Conservation (phyloP, 2,329 filamentous ascomycete species). For the Septoria petroselini region DNA sequence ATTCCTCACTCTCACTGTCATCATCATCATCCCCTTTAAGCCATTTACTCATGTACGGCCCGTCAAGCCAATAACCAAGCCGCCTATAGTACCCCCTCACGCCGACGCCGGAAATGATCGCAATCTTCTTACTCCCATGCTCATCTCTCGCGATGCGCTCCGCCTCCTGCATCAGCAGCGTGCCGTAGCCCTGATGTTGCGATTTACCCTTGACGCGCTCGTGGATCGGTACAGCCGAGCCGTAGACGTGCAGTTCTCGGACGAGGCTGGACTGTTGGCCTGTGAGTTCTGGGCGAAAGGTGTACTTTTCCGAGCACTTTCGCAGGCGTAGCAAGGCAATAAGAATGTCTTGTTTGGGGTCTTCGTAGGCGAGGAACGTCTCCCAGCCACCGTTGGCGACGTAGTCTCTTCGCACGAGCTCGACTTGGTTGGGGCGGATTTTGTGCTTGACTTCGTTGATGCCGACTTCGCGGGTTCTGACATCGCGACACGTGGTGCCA, state of each 20-base stretch:
- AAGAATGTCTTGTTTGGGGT: conserved; percentile 96
- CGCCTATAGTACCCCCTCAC: conserved; percentile 93
- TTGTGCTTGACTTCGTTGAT: conserved; percentile 99
- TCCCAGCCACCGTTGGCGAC: conserved; percentile 96
- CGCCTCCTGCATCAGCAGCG: conserved; percentile 94
- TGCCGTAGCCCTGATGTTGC: conserved; percentile 97
- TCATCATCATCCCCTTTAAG: conserved; percentile 34
- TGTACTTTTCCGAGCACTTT: conserved; percentile 88
- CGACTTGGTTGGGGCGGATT: conserved; percentile 92
- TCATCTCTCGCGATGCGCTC: conserved; percentile 92
- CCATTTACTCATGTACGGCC: conserved; percentile 62
- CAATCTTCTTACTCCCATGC: conserved; percentile 90
- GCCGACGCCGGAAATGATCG: conserved; percentile 95
- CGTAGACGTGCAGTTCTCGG: conserved; percentile 93
- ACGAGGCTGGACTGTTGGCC: conserved; percentile 89
- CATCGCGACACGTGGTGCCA: conserved; percentile 92
- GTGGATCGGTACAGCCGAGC: conserved; percentile 94
- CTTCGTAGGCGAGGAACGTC: conserved; percentile 96
- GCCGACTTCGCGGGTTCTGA: conserved; percentile 91
- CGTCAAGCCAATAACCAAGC: conserved; percentile 89
- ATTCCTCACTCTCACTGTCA: conserved; percentile 25
- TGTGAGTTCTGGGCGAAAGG: conserved; percentile 81
- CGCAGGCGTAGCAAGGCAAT: conserved; percentile 84
- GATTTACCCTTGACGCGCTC: conserved; percentile 94
- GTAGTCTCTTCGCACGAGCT: conserved; percentile 91